These are phyloP conservation scores for Gnetum montanum DNA, from an alignment of 75 land plant species.

Conservation along the genomic window DNA sequence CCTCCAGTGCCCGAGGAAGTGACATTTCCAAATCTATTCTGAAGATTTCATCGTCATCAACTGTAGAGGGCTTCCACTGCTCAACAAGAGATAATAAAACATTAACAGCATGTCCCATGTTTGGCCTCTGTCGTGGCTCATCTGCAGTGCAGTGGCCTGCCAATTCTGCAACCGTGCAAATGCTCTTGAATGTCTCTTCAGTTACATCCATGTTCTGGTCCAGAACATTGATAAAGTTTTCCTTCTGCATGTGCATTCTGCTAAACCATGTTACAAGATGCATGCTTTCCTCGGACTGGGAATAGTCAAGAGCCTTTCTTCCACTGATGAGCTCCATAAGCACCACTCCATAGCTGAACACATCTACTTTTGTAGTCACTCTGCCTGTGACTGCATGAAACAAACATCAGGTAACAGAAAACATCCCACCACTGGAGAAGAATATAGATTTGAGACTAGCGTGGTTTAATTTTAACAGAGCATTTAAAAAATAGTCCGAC, in stretches of 20 bases:
- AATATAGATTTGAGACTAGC: too few relatives aligned
- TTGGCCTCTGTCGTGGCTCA: slow-evolving; percentile 46
- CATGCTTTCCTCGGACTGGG: slow-evolving; percentile 65
- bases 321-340: slow-evolving; percentile 86
- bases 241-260: slow-evolving; percentile 42
- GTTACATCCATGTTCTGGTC: slow-evolving; percentile 26
- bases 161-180: slow-evolving; percentile 40
- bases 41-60: slow-evolving; percentile 19
- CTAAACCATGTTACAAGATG: slow-evolving; percentile 83
- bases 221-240: slow-evolving; percentile 41
- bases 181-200: slow-evolving; percentile 21
- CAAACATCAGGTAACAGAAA: too few relatives aligned
- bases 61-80: slow-evolving; percentile 41
- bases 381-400: slow-evolving; percentile 56
- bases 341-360: slow-evolving; percentile 82
- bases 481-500: too few relatives aligned
- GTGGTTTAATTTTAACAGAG: too few relatives aligned
- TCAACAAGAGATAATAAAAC: slow-evolving; percentile 48
- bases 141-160: slow-evolving; percentile 43
- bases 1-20: slow-evolving; percentile 3
- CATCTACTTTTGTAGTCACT: slow-evolving; percentile 78
- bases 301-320: slow-evolving; percentile 60
- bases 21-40: slow-evolving; percentile 43
- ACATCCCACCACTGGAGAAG: too few relatives aligned
- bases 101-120: slow-evolving; percentile 64